Base-by-base conservation (phyloP, 1,139 yeast species). In the Kodamaea sp. region DNA sequence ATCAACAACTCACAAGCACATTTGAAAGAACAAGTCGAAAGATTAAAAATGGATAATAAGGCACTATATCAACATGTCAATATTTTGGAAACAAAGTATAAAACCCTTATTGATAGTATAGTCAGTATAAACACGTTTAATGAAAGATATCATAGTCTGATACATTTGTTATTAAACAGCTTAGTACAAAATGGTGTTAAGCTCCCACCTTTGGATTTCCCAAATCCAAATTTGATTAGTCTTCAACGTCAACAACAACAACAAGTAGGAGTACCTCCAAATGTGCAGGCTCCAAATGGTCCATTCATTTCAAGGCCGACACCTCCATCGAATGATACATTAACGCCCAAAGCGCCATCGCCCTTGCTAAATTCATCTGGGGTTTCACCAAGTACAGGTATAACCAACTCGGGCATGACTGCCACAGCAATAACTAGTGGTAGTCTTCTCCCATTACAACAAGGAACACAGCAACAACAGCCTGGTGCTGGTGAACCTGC, bases 161-260 rank as follows among this genome's bases (percentile, higher is more conserved):
- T 83, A 51, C 70, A 69, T 33, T 52, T 69, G 1, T 58, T 84
- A 32, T 63, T 77, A 15, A 68, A 69, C 41, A 63, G 78, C 31
- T 59, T 84, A 27, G 52, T 65, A 5, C 80, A 70, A 45, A 68
- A 79, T 9, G 92, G 92, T 2, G 75, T 83, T 34, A 78, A 83
- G 43, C 46, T 84, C n/a, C 89, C 90, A 4, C 77, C 75, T 3
- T 60, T 80, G 35, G 83, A 79, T 44, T 60, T 79, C 37, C 84
- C 84, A 4, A 60, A 60, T 42, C 73, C 75, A 1, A 42, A 48
- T 22, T 48, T 62, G 29, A 45, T 56, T 35, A 53, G 50, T 24
- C 47, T 56, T 42, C 39, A 36, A 20, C 38, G 37, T 24, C 26
- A 43, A 31, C 27, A 32, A 26, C 41, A 36, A 6, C 46, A 32